Conservation (phyloP, 352 stramenopile genomes). For the Plasmopara muralis region DNA sequence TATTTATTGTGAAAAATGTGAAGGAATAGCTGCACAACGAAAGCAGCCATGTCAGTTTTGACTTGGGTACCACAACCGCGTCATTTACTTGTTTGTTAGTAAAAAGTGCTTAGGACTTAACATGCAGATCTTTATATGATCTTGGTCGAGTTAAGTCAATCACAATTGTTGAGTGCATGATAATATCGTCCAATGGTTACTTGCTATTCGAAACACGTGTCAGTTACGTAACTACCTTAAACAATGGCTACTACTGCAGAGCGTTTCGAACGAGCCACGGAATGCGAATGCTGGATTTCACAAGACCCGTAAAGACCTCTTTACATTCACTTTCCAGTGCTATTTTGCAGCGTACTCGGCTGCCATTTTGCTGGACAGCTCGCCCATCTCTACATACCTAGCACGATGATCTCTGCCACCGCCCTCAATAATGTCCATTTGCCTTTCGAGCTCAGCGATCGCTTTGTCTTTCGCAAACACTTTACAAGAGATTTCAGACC, state of each 20-base stretch:
- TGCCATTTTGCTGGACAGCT: constrained; percentile 30
- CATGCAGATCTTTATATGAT: no score
- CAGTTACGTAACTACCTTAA: neutral
- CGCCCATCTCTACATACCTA: constrained; percentile 26
- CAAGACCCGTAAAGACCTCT: constrained; percentile 13
- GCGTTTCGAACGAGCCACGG: constrained; percentile 20
- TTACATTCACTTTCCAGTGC: constrained; percentile 16
- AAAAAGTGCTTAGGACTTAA: neutral
- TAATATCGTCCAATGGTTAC: no score
- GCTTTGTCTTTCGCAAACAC: constrained; percentile 12
- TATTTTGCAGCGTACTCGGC: constrained; percentile 24
- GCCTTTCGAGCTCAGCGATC: constrained; percentile 15
- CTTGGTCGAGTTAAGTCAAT: no score
- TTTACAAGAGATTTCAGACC: constrained; percentile 11
- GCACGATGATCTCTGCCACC: constrained; percentile 9
- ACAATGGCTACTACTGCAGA: constrained; percentile 4
- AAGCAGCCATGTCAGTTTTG: neutral
- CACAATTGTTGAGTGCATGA: no score
- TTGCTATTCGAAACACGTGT: no score
- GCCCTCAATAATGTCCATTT: constrained; percentile 14
- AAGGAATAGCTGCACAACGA: neutral
- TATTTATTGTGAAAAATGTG: constrained; percentile 14
- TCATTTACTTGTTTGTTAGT: constrained; percentile 36
- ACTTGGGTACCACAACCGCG: neutral
- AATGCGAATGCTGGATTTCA: constrained; percentile 23